A percentile compares a stretch with the other conserved stretches of the same genome.
These are phyloP conservation scores for Pichia manshurica DNA, from an alignment of 805 yeast genomes.

Conservation along the genomic window DNA sequence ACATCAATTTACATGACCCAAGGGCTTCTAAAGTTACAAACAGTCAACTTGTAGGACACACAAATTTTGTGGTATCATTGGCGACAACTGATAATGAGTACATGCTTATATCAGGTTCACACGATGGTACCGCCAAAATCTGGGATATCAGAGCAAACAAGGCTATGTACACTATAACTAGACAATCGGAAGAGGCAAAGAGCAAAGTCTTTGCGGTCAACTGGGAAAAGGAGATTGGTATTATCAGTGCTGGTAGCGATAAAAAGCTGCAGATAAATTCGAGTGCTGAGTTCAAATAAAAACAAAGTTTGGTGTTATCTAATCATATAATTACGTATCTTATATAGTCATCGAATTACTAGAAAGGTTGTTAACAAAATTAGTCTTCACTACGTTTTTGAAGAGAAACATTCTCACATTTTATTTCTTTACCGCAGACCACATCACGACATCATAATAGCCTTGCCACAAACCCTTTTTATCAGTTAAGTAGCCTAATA, in stretches of 20 bases:
- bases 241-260: conserved; percentile 91
- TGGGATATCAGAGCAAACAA: conserved; percentile 93
- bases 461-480: conserved; percentile 69
- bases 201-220: conserved; percentile 79
- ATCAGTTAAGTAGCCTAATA: conserved; percentile 66
- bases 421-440: conserved; percentile 34
- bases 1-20: conserved; percentile 90
- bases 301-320: no score
- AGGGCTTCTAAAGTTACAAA: conserved; percentile 64
- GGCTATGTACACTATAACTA: conserved; percentile 73
- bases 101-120: conserved; percentile 84
- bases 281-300: conserved; percentile 24
- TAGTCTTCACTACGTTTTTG: no score
- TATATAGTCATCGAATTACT: no score
- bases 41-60: conserved; percentile 78
- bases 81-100: conserved; percentile 73
- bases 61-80: conserved; percentile 80
- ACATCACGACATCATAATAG: conserved; percentile 59
- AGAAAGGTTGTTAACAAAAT: no score
- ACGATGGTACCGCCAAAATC: conserved; percentile 89
- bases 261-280: conserved; percentile 81
- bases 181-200: conserved; percentile 53
- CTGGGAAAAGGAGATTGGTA: conserved; percentile 78
- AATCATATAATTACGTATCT: no score
- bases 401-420: no score